Evolutionary conservation across 2,329 filamentous ascomycete genomes (phyloP).

Genomic region (Ramichloridium luteum): DNA sequence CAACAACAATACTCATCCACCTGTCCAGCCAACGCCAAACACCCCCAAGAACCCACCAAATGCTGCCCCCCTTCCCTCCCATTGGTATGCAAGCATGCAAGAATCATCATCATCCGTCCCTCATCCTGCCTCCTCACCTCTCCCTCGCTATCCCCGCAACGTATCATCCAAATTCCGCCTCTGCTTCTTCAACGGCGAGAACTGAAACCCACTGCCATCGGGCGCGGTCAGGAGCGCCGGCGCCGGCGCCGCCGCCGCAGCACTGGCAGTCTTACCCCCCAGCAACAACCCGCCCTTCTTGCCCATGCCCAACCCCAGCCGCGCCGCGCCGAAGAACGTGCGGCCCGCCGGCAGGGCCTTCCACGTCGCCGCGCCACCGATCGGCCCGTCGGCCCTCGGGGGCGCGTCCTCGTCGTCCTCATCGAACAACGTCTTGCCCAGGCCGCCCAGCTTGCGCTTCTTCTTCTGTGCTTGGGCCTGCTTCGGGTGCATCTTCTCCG

Average conservation of each 20-base stretch:
- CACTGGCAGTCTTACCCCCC: constrained; percentile 15
- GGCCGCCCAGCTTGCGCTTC: constrained; percentile 26
- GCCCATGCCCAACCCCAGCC: constrained; percentile 18
- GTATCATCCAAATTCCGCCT: constrained; percentile 24
- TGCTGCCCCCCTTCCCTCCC: no score
- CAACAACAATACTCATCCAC: no score
- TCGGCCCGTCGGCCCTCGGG: not conserved
- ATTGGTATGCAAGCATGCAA: no score
- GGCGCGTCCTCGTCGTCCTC: constrained; percentile 26
- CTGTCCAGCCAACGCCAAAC: no score
- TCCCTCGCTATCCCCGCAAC: no score
- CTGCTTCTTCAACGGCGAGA: constrained; percentile 26
- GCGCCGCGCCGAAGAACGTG: constrained; percentile 20
- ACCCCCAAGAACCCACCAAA: no score
- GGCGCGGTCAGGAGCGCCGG: constrained; percentile 19
- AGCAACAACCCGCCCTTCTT: constrained; percentile 18
- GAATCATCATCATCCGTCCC: no score
- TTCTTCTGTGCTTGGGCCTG: no score
- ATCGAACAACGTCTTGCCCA: constrained; percentile 29
- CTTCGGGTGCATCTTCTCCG: constrained; percentile 19
- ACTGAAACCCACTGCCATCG: constrained; percentile 27
- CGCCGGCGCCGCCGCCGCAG: not conserved
- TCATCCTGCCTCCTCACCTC: no score
- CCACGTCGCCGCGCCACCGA: constrained; percentile 8
- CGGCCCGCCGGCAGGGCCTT: constrained; percentile 17